Evolutionary conservation across 768 basidiomycete species (phyloP).

Genomic region (Clitopilus passeckerianus): DNA sequence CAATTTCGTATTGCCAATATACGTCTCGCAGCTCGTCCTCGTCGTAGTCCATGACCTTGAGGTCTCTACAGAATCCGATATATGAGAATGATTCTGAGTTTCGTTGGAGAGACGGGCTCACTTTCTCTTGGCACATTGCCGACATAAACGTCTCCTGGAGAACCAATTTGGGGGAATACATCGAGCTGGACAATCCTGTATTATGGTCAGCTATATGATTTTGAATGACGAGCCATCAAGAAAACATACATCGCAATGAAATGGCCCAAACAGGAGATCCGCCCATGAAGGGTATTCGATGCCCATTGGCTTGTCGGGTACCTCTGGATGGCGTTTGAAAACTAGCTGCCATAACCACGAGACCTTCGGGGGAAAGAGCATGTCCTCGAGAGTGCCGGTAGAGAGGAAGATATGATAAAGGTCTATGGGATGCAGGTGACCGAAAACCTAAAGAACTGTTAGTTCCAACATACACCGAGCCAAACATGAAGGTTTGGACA

Average conservation of each 20-base stretch:
- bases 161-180: not conserved
- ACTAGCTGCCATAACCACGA: not conserved
- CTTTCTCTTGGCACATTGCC: not conserved
- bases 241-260: not conserved
- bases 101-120: not conserved
- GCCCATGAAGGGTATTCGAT: not conserved
- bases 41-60: not conserved
- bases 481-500: not conserved
- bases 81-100: not conserved
- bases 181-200: not conserved
- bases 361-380: not conserved
- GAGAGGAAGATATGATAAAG: conserved; percentile 25
- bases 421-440: conserved; percentile 26
- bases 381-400: conserved; percentile 15
- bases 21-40: too few species aligned
- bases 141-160: not conserved
- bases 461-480: not conserved
- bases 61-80: not conserved
- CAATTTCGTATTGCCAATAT: too few species aligned
- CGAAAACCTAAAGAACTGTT: conserved; percentile 15
- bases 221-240: not conserved
- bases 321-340: not conserved
- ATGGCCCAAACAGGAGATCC: not conserved
- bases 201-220: not conserved
- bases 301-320: not conserved